Base-by-base conservation (phyloP, 176 grass and related monocot species). In the Oryza coarctata region DNA sequence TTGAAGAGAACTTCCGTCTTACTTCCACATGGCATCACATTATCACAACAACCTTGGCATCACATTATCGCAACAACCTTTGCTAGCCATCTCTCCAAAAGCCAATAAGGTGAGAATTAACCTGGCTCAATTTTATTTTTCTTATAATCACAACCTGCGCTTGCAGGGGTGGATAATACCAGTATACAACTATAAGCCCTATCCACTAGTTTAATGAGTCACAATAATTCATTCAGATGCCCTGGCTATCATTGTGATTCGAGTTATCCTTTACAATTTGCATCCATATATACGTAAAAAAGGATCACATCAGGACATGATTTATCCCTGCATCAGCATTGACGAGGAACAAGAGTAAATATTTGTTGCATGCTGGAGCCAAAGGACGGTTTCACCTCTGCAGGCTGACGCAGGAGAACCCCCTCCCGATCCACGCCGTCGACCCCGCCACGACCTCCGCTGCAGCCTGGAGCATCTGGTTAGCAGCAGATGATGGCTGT, bases 371-470 rank as follows among this genome's bases (percentile, higher is more conserved):
- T 25, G 2, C 22, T 25, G n/a, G 66, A 23, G 43, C 28, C 0
- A 43, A 58, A 58, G 27, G 17, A 52, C 49, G 34, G 25, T 69
- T 49, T 64, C 58, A 83, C 81, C 81, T 86, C 82, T 95, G 95
- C 83, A 91, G 92, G 80, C 95, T 95, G 86, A 98, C 95, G 82
- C 95, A 95, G 57, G 95, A 91, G 57, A 98, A 85, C 5, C 95
- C 95, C 87, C 77, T 93, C 76, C 96, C 96, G 88, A 98, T 81
- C 96, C 96, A 98, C 85, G 96, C 96, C 33, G 87, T 88, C 79
- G 93, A 93, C 77, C 96, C 96, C 32, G 93, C 86, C 70, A 95
- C 93, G 15, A 85, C 88, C 33, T 98, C 92, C 86, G 79, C 95
- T 91, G 65, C 85, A 61, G 39, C 71, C 74, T 68, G 83, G 75